Evolutionary conservation across 352 stramenopile genomes (phyloP).

Genomic region (Phytopythium helicoides): DNA sequence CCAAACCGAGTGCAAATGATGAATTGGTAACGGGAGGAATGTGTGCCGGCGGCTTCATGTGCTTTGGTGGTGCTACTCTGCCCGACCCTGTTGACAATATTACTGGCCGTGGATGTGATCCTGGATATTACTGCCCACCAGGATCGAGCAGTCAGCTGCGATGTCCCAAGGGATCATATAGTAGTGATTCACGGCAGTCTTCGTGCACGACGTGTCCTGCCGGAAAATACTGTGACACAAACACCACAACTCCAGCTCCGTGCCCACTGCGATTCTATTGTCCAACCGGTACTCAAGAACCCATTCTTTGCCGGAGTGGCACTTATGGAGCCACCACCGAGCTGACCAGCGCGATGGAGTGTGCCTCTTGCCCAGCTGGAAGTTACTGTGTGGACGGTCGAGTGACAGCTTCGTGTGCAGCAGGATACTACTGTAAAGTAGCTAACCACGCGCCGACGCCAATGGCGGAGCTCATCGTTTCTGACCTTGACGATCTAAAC

Average conservation of each 20-base stretch:
- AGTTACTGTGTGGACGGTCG: conserved; percentile 79
- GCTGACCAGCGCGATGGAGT: conserved; percentile 47
- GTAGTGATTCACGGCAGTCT: conserved; percentile 42
- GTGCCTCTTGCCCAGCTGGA: conserved; percentile 60
- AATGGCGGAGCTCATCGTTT: neutral
- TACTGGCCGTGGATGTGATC: conserved; percentile 52
- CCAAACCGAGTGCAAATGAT: conserved; percentile 30
- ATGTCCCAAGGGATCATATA: conserved; percentile 74
- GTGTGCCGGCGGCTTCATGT: conserved; percentile 59
- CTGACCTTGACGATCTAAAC: conserved; percentile 5
- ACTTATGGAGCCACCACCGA: conserved; percentile 66
- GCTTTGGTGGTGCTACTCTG: conserved; percentile 52
- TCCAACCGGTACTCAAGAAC: conserved; percentile 39
- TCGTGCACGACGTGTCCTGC: conserved; percentile 48
- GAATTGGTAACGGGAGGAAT: conserved; percentile 33
- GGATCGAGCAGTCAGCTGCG: conserved; percentile 48
- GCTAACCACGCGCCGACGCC: conserved; percentile 62
- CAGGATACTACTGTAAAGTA: conserved; percentile 84
- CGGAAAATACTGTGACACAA: conserved; percentile 70
- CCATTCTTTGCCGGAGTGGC: conserved; percentile 66
- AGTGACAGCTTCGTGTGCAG: conserved; percentile 67
- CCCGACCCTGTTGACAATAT: conserved; percentile 46
- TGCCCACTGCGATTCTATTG: conserved; percentile 78
- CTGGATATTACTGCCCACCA: conserved; percentile 65
- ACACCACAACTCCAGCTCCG: conserved; percentile 36